A percentile compares a stretch with the other conserved stretches of the same genome.
Conservation (phyloP, 2,329 filamentous ascomycete species). For the Colletotrichum godetiae region DNA sequence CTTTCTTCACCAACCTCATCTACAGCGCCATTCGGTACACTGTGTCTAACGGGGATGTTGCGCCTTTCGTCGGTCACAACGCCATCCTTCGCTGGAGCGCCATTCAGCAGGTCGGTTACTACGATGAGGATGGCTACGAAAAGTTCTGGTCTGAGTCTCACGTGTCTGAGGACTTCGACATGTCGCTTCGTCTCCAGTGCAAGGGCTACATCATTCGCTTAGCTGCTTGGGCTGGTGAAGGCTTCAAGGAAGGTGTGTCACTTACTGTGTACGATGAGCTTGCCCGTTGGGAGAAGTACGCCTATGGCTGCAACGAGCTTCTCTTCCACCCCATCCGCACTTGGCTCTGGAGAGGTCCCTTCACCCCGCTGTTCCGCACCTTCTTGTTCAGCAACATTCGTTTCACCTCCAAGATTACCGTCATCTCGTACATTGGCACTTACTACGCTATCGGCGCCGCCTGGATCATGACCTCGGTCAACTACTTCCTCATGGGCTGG, state of each 20-base stretch:
- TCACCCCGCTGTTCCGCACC: slow-evolving; percentile 80
- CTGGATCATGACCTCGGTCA: slow-evolving; percentile 78
- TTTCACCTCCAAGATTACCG: slow-evolving; percentile 80
- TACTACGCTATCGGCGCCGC: slow-evolving; percentile 84
- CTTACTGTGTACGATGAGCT: slow-evolving; percentile 88
- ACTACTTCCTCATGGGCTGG: slow-evolving; percentile 83
- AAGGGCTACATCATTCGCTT: slow-evolving; percentile 79
- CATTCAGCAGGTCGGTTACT: slow-evolving; percentile 78
- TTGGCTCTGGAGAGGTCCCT: slow-evolving; percentile 79
- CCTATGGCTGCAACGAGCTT: slow-evolving; percentile 85
- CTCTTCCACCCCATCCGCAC: slow-evolving; percentile 82
- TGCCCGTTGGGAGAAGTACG: slow-evolving; percentile 88
- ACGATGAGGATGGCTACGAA: slow-evolving; percentile 76
- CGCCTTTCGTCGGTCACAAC: slow-evolving; percentile 85
- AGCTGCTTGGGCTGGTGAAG: slow-evolving; percentile 78
- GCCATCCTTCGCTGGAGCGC: slow-evolving; percentile 81
- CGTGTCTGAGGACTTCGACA: slow-evolving; percentile 85
- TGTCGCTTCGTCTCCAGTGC: slow-evolving; percentile 81
- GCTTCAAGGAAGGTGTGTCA: slow-evolving; percentile 86
- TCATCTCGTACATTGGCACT: slow-evolving; percentile 82
- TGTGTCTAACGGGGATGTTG: slow-evolving; percentile 81
- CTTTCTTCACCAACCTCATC: slow-evolving; percentile 79
- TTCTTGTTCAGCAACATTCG: slow-evolving; percentile 81
- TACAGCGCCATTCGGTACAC: slow-evolving; percentile 82
- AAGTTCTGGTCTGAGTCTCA: slow-evolving; percentile 87